These are phyloP conservation scores for Gaertneriomyces sp. DNA, from an alignment of 192 early-diverging fungal genomes.

Conservation along the genomic window DNA sequence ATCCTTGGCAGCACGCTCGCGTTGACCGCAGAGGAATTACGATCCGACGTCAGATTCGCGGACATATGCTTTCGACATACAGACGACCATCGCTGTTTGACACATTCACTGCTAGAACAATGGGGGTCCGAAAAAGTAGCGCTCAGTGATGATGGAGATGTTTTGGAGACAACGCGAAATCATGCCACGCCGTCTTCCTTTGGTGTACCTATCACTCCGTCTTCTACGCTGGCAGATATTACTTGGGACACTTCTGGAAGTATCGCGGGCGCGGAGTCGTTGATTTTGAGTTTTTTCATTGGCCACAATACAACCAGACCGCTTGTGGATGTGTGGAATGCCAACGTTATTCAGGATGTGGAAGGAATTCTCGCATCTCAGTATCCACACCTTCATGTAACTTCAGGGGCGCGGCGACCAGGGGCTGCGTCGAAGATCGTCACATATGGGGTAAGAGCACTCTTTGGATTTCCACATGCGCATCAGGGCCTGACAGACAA, in stretches of 20 bases:
- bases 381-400: too few relatives aligned
- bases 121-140: constrained; percentile 30
- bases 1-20: constrained; percentile 13
- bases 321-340: too few relatives aligned
- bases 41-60: not conserved
- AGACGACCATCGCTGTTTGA: constrained; percentile 39
- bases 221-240: constrained; percentile 36
- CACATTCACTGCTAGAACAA: constrained; percentile 58
- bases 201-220: constrained; percentile 35
- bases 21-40: not conserved
- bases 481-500: not conserved
- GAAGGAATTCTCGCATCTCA: too few relatives aligned
- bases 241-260: not conserved
- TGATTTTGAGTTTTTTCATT: constrained; percentile 56
- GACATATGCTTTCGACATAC: constrained; percentile 33
- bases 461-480: not conserved
- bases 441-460: too few relatives aligned
- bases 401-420: too few relatives aligned
- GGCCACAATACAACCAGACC: not conserved
- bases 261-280: constrained; percentile 40
- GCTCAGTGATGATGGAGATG: constrained; percentile 27
- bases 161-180: constrained; percentile 34
- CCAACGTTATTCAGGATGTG: too few relatives aligned
- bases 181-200: constrained; percentile 27
- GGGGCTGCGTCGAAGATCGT: too few relatives aligned